Base-by-base conservation (phyloP, 2,329 filamentous ascomycete species). In the Fusarium vanettenii region DNA sequence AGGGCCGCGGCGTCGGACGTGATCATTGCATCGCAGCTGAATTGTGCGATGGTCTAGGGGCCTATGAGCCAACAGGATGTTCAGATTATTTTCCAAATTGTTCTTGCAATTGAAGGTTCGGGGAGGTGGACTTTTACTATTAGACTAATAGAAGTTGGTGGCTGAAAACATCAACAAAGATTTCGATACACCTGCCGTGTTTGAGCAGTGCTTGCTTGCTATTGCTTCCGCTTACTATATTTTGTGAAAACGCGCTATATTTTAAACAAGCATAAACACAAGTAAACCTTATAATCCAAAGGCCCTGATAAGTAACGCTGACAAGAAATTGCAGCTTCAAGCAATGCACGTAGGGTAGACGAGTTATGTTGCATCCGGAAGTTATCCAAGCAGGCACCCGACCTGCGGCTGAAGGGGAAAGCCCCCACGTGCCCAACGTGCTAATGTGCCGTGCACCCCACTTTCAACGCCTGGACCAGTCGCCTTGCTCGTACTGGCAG, bases 401-500 rank as follows among this genome's bases (percentile, higher is more conserved):
- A 52, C 14, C 48, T 68, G 62, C 71, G 71, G 73, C 75, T 76
- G 73, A 75, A 75, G 63, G 45, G 67, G 69, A 73, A 69, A 67
- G 27, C 56, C 66, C 60, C 76, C 75, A 75, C 73, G 75, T 78
- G 75, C 75, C 64, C 61, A 71, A 67, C 66, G 61, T 69, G 66
- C 62, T 69, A 48, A 66, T 50, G 55, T 60, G 22, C 31, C 52
- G 25, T 27, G 59, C 14, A 61, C 25, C 43, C 74, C 72, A 74
- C 76, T 56, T 41, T 20, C 43, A 20, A 65, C 45, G 41, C 35
- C 35, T 61, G 43, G 55, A 55, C 73, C 73, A 73, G 48, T 73
- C 48, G 75, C 35, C 43, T 16, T 16, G 52, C 50, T 65, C 33
- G 33, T 65, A 56, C 16, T 64, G 52, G 62, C 62, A 73, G 56